Evolutionary conservation across 306 rosid genomes (phyloP), one percentile per base, ranked within the genome.

Genomic region (Myrica gale): DNA sequence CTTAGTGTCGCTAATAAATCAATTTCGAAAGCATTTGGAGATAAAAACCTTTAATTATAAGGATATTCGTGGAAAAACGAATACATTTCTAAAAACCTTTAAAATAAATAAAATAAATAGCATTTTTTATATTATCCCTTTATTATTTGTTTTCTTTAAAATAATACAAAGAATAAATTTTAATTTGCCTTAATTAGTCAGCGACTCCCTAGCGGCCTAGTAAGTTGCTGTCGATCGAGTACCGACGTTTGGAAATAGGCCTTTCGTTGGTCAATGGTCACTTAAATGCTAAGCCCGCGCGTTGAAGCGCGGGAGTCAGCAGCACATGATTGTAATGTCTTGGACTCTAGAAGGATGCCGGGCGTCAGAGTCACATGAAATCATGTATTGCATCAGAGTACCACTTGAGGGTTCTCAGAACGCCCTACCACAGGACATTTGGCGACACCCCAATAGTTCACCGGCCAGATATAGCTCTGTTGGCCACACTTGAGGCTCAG

Each of bases 201-300:
- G 53, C 12, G 15, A 47, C 51, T 32, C 37, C 37, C 37, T 32
- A 0, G 32, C 2, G 51, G 3, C 9, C 51, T 47, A 4, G 13
- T 47, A 16, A 63, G 69, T 17, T 39, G n/a, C 0, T 39, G 69
- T 16, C 46, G 41, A 37, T 16, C 46, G 41, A 37, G 16, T 12
- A 0, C 68, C 20, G 20, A 32, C 68, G 19, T 63, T 15, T 39
- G 6, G 1, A 41, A 16, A 41, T 17, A 41, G 48, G 70, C 42
- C 70, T 9, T 8, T 4, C 1, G 17, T 42, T 15, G 70, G 50
- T 87, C 89, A 76, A 48, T 1, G 76, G 67, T 81, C 85, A 78
- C 39, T 69, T 32, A 0, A 32, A 71, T 55, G 16, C 51, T 4
- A 16, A 58, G 81, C 55, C 76, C 81, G 79, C 76, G 73, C 46